Conservation (phyloP, 2,329 filamentous ascomycete species). For the Amauroascus verrucosus region DNA sequence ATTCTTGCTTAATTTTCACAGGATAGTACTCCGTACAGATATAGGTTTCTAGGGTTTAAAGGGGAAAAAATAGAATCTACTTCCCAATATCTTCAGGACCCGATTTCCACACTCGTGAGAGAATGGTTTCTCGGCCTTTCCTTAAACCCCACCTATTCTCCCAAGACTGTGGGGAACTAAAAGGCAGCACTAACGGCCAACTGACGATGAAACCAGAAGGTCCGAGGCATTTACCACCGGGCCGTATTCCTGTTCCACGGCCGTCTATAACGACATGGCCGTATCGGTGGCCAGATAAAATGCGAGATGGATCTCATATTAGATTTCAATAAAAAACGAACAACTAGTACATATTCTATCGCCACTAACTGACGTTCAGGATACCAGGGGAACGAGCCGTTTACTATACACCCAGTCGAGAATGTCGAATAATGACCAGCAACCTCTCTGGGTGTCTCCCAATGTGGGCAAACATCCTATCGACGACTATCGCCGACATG, state of each 20-base stretch:
- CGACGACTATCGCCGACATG: conserved; percentile 15
- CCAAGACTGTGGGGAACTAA: background rate
- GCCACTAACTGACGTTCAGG: background rate
- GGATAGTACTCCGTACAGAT: too few relatives aligned
- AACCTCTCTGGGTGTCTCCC: conserved; percentile 15
- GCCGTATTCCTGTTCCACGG: conserved; percentile 1
- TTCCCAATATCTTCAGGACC: background rate
- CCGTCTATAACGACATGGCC: background rate
- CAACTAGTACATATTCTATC: too few relatives aligned
- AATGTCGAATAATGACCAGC: background rate
- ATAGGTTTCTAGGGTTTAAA: too few relatives aligned
- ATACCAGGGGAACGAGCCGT: background rate
- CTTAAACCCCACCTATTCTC: background rate
- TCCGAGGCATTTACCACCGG: conserved; percentile 5
- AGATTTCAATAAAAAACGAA: too few relatives aligned
- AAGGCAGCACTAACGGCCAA: background rate
- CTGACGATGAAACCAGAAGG: background rate
- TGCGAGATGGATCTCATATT: background rate
- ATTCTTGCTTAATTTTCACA: too few relatives aligned
- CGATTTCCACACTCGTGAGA: background rate
- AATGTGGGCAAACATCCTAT: conserved; percentile 15
- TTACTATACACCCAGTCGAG: background rate
- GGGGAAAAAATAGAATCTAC: too few relatives aligned
- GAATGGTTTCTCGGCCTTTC: background rate
- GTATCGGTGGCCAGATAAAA: background rate